Evolutionary conservation across 148 eudicot species (phyloP), one percentile per base, ranked within the genome.

Genomic region (Rhododendron mucronatum): DNA sequence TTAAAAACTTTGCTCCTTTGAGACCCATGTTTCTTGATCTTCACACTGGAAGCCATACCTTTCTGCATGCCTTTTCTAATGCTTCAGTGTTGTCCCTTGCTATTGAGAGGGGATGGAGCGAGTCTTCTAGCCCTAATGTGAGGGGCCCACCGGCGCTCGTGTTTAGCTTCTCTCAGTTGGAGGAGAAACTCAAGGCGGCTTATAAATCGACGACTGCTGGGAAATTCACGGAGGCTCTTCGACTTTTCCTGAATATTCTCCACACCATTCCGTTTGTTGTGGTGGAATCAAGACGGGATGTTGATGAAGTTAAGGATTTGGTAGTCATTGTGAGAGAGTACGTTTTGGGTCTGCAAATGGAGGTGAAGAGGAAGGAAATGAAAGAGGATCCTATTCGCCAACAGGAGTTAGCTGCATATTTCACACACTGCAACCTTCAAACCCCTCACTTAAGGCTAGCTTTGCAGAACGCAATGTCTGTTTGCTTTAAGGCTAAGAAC

Each of bases 351-450:
- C 92, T 94, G 85, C 92, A 95, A 87, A 93, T 96, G 92, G 99
- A 96, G 85, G 89, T 93, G 16, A 93, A 89, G 89, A 94, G 99
- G 86, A 94, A 92, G 90, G 98, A 95, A 88, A 28, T 89, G 50
- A 92, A 87, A 78, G 94, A 91, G 30, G 89, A 94, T 76, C 97
- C 98, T 0, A 87, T 92, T 59, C 99, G 96, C 87, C 96, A 94
- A 78, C 98, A 95, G 86, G 99, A 96, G 88, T 92, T 96, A 28
- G 99, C 98, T 10, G 99, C 99, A 14, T 96, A 96, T 89, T 96
- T 96, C 85, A 95, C 99, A 39, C 99, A 95, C 82, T 95, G 98
- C 90, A 92, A 91, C 77, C 98, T 96, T 81, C 99, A 96, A 91
- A 85, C 83, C 39, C 95, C 97, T 76, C 99, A 96, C 88, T 76